A percentile compares a stretch with the other conserved stretches of the same genome.
phyloP scores from a whole-genome alignment of 1,284 basidiomycete genomes.

The Trichosporon sp. region DNA sequence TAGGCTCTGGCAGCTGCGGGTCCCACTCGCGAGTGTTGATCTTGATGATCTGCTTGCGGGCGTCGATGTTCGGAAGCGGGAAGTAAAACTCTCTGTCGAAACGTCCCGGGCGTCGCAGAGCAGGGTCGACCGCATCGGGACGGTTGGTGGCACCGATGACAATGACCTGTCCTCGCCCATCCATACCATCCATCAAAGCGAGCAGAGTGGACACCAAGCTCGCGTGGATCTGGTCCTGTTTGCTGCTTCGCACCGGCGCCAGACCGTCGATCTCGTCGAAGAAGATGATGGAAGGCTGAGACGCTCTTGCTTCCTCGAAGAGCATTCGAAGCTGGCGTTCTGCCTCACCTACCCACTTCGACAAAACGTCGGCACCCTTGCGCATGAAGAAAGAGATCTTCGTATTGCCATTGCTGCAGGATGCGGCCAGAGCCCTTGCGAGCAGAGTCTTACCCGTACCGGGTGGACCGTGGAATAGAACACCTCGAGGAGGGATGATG shows the following conservation, averaged over 20 bases:
- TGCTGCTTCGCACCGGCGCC: constrained; percentile 94
- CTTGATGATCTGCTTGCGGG: constrained; percentile 81
- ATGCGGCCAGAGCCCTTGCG: constrained; percentile 91
- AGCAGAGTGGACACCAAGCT: constrained; percentile 95
- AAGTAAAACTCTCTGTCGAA: constrained; percentile 99
- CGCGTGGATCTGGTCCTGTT: constrained; percentile 99
- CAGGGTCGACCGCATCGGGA: constrained; percentile 96
- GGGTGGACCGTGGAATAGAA: constrained; percentile 94
- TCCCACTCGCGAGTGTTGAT: constrained; percentile 94
- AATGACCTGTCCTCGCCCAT: constrained; percentile 93
- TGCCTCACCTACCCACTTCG: constrained; percentile 99
- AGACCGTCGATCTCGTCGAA: constrained; percentile 99
- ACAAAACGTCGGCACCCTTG: constrained; percentile 96
- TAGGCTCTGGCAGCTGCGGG: constrained; percentile 71
- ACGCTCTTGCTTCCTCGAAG: constrained; percentile 92
- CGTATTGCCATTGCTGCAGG: constrained; percentile 83
- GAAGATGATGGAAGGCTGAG: constrained; percentile 97
- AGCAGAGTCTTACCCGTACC: constrained; percentile 87
- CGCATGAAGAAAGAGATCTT: constrained; percentile 99
- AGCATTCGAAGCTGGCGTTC: constrained; percentile 92
- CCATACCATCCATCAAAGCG: constrained; percentile 99
- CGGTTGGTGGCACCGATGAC: constrained; percentile 98
- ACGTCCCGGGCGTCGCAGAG: constrained; percentile 87
- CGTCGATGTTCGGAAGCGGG: constrained; percentile 80
- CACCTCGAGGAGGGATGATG: constrained; percentile 92